phyloP scores from a whole-genome alignment of 495 filamentous ascomycete species.

The Podospora fimiseda region DNA sequence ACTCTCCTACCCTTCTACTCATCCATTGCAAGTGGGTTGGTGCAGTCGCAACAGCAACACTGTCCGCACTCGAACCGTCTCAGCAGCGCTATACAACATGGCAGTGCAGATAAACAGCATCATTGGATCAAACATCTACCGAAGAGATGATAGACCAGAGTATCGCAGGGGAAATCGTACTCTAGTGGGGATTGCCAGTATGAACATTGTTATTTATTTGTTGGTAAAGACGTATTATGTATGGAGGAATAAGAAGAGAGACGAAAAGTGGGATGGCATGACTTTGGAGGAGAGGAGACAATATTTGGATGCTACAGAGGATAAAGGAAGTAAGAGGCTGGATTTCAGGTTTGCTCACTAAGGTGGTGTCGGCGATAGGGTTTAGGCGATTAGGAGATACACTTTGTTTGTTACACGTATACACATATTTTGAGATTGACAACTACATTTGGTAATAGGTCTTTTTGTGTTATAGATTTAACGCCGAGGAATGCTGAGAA shows the following conservation, averaged over 20 bases:
- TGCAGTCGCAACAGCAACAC: constrained; percentile 59
- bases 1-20: constrained; percentile 34
- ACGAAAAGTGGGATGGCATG: constrained; percentile 34
- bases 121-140: constrained; percentile 20
- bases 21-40: constrained; percentile 60
- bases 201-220: constrained; percentile 28
- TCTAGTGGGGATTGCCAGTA: constrained; percentile 47
- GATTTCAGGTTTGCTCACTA: constrained; percentile 41
- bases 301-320: constrained; percentile 33
- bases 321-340: constrained; percentile 36
- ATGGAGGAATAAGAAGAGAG: constrained; percentile 36
- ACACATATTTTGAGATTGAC: too few species aligned
- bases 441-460: too few species aligned
- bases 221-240: constrained; percentile 41
- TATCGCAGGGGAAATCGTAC: constrained; percentile 60
- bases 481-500: too few species aligned
- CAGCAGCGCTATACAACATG: constrained; percentile 53
- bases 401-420: too few species aligned
- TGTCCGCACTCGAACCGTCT: constrained; percentile 61
- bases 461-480: too few species aligned
- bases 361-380: too few species aligned
- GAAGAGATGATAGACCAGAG: constrained; percentile 56
- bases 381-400: too few species aligned
- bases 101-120: constrained; percentile 13
- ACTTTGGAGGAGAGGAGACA: constrained; percentile 30